phyloP scores from a whole-genome alignment of 2,329 filamentous ascomycete genomes.

The Lojkania enalia region DNA sequence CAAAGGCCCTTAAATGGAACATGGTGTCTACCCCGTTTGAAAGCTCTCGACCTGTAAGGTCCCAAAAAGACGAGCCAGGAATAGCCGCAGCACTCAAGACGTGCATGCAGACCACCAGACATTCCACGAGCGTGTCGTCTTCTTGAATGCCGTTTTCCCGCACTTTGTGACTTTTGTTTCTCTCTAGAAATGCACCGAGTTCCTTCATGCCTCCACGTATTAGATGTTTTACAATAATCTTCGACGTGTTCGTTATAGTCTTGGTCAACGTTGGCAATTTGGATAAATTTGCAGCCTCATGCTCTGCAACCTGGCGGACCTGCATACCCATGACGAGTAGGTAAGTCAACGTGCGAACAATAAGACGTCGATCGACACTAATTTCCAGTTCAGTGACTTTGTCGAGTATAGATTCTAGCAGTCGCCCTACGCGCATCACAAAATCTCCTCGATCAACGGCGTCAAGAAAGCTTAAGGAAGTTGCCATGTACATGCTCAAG shows the following conservation, averaged over 20 bases:
- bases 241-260: constrained; percentile 41
- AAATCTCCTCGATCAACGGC: constrained; percentile 57
- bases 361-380: not conserved
- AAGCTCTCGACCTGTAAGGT: constrained; percentile 46
- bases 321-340: constrained; percentile 37
- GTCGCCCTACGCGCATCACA: constrained; percentile 46
- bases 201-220: constrained; percentile 37
- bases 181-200: constrained; percentile 51
- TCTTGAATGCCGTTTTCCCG: constrained; percentile 56
- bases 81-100: constrained; percentile 39
- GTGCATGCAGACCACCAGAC: constrained; percentile 53
- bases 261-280: constrained; percentile 23
- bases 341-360: constrained; percentile 29
- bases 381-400: constrained; percentile 4
- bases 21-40: constrained; percentile 18
- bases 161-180: constrained; percentile 45
- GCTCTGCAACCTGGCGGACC: constrained; percentile 33
- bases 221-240: constrained; percentile 42
- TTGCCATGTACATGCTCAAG: constrained; percentile 54
- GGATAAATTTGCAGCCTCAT: constrained; percentile 22
- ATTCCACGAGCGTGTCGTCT: constrained; percentile 49
- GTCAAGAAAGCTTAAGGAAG: constrained; percentile 57
- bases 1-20: constrained; percentile 35
- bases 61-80: constrained; percentile 48
- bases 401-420: constrained; percentile 44